Evolutionary conservation across 192 early-diverging fungal genomes (phyloP), one percentile per base, ranked within the genome.

Genomic region (Backusella parvicylindrica): DNA sequence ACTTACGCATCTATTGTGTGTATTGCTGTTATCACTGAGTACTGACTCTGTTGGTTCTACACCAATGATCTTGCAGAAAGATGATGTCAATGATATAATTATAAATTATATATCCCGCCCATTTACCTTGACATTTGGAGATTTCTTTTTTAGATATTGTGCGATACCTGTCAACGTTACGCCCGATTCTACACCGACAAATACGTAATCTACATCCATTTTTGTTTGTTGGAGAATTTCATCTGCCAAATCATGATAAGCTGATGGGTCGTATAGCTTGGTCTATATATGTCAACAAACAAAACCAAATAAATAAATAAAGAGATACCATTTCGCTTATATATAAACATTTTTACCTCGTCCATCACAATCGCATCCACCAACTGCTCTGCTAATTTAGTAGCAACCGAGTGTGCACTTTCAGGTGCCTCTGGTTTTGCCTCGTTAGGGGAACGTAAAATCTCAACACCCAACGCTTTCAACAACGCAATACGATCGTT

Each of bases 181-280:
- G 41, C 91, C 91, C 3, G 91, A 88, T 68, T 92, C 91, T 0
- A 92, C 91, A 53, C 90, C 92, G 56, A 92, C 82, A 21, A 94
- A 86, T 33, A 94, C 70, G 6, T 84, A 85, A 66, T 92, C 90
- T 5, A 92, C 41, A 23, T 64, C 67, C 37, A 70, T 82, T 23
- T 76, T 80, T 32, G 73, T 80, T 75, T 92, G 92, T 53, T 86
- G 84, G 31, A 92, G 37, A 28, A 92, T 88, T 72, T 92, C 91
- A 53, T 82, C 80, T 0, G 91, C 90, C 68, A 91, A 83, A 56
- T 86, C 85, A 60, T 82, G 75, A 72, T 88, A 88, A 31, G 70
- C 47, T 15, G 36, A 36, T n/a, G 49, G 6, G 16, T 74, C 72
- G 3, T n/a, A 31, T 30, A 64, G 5, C 2, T 71, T 64, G 23